These are phyloP conservation scores for Globisporangium emineosum DNA, from an alignment of 352 stramenopile species.

Conservation along the genomic window DNA sequence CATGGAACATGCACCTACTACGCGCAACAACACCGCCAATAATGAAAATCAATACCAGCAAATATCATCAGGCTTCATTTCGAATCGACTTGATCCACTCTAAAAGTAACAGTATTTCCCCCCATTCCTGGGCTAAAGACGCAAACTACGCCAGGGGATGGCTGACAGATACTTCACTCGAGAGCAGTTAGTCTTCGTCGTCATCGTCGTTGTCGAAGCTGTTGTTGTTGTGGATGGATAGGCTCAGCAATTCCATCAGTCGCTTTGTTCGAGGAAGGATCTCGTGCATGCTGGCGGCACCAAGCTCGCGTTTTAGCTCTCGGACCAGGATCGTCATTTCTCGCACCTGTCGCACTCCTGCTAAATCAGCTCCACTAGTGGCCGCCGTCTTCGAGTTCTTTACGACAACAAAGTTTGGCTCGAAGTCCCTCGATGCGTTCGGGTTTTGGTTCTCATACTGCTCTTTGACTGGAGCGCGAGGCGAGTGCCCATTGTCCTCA, in stretches of 20 bases:
- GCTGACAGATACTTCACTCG: neutral
- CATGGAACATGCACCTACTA: neutral
- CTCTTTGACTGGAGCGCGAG: neutral
- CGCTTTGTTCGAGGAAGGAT: constrained; percentile 73
- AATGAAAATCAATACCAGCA: neutral
- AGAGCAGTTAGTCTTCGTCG: neutral
- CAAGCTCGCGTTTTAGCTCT: constrained; percentile 77
- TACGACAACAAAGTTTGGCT: constrained; percentile 68
- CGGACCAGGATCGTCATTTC: constrained; percentile 68
- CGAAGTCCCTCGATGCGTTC: constrained; percentile 7
- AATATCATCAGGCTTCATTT: neutral
- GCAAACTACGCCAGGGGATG: neutral
- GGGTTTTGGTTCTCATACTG: constrained; percentile 1
- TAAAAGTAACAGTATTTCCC: neutral
- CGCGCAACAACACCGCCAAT: neutral
- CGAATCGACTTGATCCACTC: neutral
- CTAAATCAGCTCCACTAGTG: constrained; percentile 28
- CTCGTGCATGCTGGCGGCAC: constrained; percentile 64
- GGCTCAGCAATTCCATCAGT: constrained; percentile 78
- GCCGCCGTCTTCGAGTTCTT: constrained; percentile 15
- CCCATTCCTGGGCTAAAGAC: neutral
- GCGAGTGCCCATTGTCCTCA: constrained; percentile 18
- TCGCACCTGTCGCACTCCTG: constrained; percentile 66
- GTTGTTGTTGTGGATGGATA: constrained; percentile 58
- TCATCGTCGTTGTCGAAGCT: constrained; percentile 23